Evolutionary conservation across 2,329 filamentous ascomycete species (phyloP), one percentile per base, ranked within the genome.

Genomic region (Penicillium sp.): DNA sequence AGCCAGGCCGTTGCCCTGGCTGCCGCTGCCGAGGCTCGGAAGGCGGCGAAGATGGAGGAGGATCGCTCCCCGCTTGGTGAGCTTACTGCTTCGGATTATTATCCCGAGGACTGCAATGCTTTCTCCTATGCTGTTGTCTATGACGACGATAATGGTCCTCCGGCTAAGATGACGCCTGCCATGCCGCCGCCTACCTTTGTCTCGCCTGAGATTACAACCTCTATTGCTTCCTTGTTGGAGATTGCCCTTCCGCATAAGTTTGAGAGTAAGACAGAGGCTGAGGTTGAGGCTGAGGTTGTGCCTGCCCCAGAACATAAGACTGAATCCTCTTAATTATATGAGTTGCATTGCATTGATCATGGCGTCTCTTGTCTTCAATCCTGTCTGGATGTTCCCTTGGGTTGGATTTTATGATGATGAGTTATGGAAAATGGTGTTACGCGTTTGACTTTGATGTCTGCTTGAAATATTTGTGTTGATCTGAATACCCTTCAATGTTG

Each of bases 31-130:
- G 64, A 67, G 15, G 64, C 66, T 12, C 70, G 73, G 33, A 74
- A 74, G 35, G 82, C 85, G 48, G 78, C 81, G 55, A 86, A 86
- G 79, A 70, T 83, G 18, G 78, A 88, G 23, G 86, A 89, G 65
- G 83, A 87, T 66, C 83, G 89, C 23, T 77, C 80, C 5, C 87
- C 88, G 0, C 77, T 92, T 1, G 83, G 82, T 8, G 87, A 90
- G 67, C 82, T 92, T 66, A 81, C 86, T 51, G 82, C 83, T 2
- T 77, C 83, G 20, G 86, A 90, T 47, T 91, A 85, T 67, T 90
- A 88, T 64, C 81, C 84, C 3, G 79, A 84, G 15, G 88, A 84
- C 4, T 88, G 84, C 58, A 84, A 89, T 67, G 83, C 82, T 58
- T 77, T 80, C 1, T 85, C 83, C 0, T 79, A 87, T 29, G 76